phyloP scores from a whole-genome alignment of 257 asterid genomes.

The Scutellaria minor region DNA sequence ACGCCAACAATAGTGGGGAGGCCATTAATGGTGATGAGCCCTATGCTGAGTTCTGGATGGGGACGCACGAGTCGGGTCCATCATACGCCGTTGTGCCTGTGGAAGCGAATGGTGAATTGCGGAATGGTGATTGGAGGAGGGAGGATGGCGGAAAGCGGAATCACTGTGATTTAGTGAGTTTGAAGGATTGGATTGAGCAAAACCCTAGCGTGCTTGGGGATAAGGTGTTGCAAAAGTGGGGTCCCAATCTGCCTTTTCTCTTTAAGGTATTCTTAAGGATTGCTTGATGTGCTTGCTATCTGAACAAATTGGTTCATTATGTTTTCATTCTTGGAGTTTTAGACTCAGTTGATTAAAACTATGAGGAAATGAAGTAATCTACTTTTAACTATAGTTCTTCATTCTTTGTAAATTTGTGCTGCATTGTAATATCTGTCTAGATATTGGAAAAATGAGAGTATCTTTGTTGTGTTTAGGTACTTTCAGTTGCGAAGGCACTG shows the following conservation, averaged over 20 bases:
- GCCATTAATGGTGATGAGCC: conserved; percentile 51
- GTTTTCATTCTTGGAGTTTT: no score
- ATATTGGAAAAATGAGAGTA: neutral
- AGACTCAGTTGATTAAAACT: neutral
- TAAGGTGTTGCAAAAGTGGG: conserved; percentile 71
- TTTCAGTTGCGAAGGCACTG: conserved; percentile 85
- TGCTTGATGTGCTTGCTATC: conserved; percentile 3
- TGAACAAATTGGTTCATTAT: no score
- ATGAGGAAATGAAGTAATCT: neutral
- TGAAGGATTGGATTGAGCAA: conserved; percentile 82
- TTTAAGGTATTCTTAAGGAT: conserved; percentile 60
- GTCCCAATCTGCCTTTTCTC: conserved; percentile 82
- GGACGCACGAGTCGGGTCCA: conserved; percentile 87
- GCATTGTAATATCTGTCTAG: neutral
- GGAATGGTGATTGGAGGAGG: conserved; percentile 32
- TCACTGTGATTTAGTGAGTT: conserved; percentile 38
- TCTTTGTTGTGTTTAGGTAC: conserved; percentile 54
- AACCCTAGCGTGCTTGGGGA: conserved; percentile 80
- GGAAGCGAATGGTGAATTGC: conserved; percentile 30
- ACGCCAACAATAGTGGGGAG: conserved; percentile 53
- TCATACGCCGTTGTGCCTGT: conserved; percentile 48
- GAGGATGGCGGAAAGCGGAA: conserved; percentile 27
- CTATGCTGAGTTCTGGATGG: conserved; percentile 94
- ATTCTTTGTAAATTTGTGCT: no score
- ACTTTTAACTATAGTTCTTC: no score